Conservation (phyloP, 208 protist genomes). For the Porcisia deanei region DNA sequence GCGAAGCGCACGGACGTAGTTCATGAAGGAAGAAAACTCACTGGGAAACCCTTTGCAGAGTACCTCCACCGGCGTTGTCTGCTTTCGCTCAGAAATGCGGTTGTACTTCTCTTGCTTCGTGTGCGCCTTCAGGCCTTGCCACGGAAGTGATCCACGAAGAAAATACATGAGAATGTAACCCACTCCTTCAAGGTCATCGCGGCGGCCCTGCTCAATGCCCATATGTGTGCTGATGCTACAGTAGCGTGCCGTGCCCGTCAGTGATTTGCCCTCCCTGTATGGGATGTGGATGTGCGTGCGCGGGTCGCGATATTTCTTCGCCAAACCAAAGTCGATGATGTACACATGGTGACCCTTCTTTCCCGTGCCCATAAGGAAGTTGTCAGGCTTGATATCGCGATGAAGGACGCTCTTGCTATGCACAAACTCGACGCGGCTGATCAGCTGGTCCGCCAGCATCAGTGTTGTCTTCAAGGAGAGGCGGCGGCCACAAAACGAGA, state of each 20-base stretch:
- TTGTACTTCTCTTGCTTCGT: slow-evolving; percentile 99
- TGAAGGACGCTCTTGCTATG: slow-evolving; percentile 94
- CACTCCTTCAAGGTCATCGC: slow-evolving; percentile 99
- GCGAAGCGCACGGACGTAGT: slow-evolving; percentile 95
- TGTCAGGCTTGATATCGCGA: slow-evolving; percentile 96
- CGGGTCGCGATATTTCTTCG: slow-evolving; percentile 99
- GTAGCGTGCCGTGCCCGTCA: slow-evolving; percentile 99
- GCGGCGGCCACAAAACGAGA: slow-evolving; percentile 85
- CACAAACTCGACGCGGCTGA: slow-evolving; percentile 90
- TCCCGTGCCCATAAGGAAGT: slow-evolving; percentile 93
- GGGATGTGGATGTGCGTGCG: slow-evolving; percentile 99
- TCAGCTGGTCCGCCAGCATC: slow-evolving; percentile 94
- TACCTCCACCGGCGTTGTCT: slow-evolving; percentile 93
- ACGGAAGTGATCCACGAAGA: slow-evolving; percentile 97
- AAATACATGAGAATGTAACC: slow-evolving; percentile 99
- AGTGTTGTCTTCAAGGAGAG: slow-evolving; percentile 93
- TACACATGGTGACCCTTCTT: slow-evolving; percentile 93
- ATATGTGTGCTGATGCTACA: slow-evolving; percentile 99
- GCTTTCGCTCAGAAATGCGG: slow-evolving; percentile 98
- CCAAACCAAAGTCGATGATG: slow-evolving; percentile 99
- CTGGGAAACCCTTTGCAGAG: slow-evolving; percentile 94
- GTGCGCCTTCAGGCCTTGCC: slow-evolving; percentile 96
- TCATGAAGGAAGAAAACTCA: slow-evolving; percentile 98
- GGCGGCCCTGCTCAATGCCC: slow-evolving; percentile 96
- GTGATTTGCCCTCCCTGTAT: slow-evolving; percentile 98